Evolutionary conservation across 2,329 filamentous ascomycete genomes (phyloP).

Genomic region (Apiospora arundinis): DNA sequence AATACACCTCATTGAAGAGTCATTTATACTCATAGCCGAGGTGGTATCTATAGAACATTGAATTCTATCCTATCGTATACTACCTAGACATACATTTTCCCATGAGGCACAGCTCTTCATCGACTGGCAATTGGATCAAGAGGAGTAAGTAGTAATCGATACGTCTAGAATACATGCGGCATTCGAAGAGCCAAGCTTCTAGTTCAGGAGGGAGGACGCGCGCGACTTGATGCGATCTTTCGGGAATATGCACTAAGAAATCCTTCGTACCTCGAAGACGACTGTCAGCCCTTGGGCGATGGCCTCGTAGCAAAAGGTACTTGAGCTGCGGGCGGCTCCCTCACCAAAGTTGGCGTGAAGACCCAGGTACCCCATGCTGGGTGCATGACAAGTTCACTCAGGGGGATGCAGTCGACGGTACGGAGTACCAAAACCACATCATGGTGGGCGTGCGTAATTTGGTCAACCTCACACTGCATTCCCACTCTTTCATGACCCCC

Average conservation of each 20-base stretch:
- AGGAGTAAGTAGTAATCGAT: neutral
- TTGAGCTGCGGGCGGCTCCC: neutral
- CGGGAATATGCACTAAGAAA: neutral
- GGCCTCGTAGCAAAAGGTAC: slow-evolving; percentile 1
- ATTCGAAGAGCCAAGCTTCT: slow-evolving; percentile 6
- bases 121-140: neutral
- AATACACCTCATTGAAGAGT: neutral
- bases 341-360: neutral
- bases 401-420: slow-evolving; percentile 1
- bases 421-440: neutral
- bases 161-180: slow-evolving; percentile 9
- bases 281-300: neutral
- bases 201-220: slow-evolving; percentile 11
- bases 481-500: slow-evolving; percentile 12
- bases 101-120: neutral
- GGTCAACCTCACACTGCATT: slow-evolving; percentile 17
- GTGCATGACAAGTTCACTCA: slow-evolving; percentile 1
- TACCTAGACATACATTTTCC: neutral
- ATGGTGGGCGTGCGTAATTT: slow-evolving; percentile 20
- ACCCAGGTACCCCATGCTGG: neutral
- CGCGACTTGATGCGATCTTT: slow-evolving; percentile 16
- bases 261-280: neutral
- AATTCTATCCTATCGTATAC: neutral
- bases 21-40: neutral
- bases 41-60: neutral